These are phyloP conservation scores for Lactifluus pinguis DNA, from an alignment of 768 basidiomycete genomes.

Conservation along the genomic window DNA sequence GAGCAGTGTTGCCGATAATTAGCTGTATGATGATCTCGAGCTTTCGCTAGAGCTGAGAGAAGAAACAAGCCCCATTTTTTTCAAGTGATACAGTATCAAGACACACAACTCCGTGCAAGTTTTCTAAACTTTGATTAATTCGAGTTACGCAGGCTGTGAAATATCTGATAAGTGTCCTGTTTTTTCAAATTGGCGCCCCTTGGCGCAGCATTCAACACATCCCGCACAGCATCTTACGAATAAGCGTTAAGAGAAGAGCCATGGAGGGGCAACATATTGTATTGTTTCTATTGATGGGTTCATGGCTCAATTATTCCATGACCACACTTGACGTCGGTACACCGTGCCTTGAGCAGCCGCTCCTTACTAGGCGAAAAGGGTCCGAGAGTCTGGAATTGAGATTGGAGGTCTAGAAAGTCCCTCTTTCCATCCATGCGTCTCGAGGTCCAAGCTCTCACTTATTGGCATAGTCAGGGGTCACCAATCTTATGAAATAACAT, in stretches of 20 bases:
- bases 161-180: too few relatives aligned
- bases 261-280: not conserved
- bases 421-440: not conserved
- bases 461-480: conserved; percentile 11
- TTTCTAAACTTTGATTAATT: not conserved
- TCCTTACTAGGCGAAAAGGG: not conserved
- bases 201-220: not conserved
- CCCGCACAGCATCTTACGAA: not conserved
- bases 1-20: too few relatives aligned
- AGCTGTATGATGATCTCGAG: conserved; percentile 5
- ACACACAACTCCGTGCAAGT: not conserved
- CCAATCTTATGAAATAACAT: not conserved
- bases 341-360: not conserved
- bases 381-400: not conserved
- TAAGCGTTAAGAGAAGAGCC: conserved; percentile 4
- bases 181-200: not conserved
- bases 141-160: too few relatives aligned
- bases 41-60: not conserved
- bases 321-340: not conserved
- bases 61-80: not conserved
- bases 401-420: not conserved
- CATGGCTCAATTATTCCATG: not conserved
- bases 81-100: not conserved
- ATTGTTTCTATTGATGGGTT: not conserved
- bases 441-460: not conserved